A percentile compares a stretch with the other conserved stretches of the same genome.
phyloP scores from a whole-genome alignment of 1,284 basidiomycete genomes.

The Serendipita sp. region DNA sequence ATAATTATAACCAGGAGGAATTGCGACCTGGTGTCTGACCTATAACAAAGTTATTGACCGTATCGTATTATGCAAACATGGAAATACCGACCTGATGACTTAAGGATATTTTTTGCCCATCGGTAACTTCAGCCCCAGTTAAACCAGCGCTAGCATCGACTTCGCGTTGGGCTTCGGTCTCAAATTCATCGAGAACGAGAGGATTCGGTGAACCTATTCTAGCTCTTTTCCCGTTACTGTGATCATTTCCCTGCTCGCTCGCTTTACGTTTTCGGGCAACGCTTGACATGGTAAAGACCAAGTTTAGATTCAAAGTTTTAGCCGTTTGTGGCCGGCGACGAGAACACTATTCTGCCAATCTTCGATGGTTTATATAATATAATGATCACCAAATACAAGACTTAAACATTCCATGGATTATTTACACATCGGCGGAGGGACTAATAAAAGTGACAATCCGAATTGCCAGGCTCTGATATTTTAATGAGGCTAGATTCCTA shows the following conservation, averaged over 20 bases:
- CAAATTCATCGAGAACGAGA: slow-evolving; percentile 76
- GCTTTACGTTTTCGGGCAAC: background rate
- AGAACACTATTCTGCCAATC: too few species aligned
- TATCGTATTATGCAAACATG: slow-evolving; percentile 6
- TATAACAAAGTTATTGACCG: slow-evolving; percentile 19
- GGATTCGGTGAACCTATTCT: slow-evolving; percentile 45
- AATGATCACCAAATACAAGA: background rate
- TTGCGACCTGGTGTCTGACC: slow-evolving; percentile 90
- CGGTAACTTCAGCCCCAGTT: slow-evolving; percentile 46
- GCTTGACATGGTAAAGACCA: background rate
- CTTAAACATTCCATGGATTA: background rate
- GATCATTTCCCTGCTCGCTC: background rate
- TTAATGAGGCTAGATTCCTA: too few species aligned
- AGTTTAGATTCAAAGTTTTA: background rate
- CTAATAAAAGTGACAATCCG: background rate
- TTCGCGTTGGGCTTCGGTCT: slow-evolving; percentile 78
- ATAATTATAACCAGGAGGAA: slow-evolving; percentile 87
- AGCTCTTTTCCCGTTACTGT: slow-evolving; percentile 31
- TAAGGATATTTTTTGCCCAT: slow-evolving; percentile 55
- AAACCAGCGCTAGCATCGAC: slow-evolving; percentile 74
- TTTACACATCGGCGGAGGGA: background rate
- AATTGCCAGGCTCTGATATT: too few species aligned
- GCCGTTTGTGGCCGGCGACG: background rate
- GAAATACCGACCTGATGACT: slow-evolving; percentile 51
- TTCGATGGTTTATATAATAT: too few species aligned